Evolutionary conservation across 78 protist genomes (phyloP), one percentile per base, ranked within the genome.

Genomic region (Dictyostelium brefeldianum): DNA sequence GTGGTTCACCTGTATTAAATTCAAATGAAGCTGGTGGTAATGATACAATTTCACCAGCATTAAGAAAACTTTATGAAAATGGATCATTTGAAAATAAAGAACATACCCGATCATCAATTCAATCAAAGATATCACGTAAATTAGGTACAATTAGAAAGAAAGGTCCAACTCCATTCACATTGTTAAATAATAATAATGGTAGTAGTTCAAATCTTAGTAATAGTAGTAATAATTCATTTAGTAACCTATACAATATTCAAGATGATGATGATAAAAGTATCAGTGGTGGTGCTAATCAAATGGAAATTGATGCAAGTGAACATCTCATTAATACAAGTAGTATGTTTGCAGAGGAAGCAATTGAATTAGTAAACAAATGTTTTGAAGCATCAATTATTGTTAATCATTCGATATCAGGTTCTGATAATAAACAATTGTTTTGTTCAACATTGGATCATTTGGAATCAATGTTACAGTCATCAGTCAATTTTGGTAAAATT

Each of bases 91-190:
- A 46, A n/a, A 4, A 36, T n/a, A 75, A 77, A 25, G 83, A 87
- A 15, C 80, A 87, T 64, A 71, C 70, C 3, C 57, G 83, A 48
- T 46, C 70, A 20, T 62, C 79, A 0, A 54, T 87, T n/a, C 74
- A 74, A 47, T 77, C 69, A 43, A 87, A 87, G 70, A 87, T 87
- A 56, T 64, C 93, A 7, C 22, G 75, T 6, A 87, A 87, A 47
- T 17, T 87, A 0, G 80, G 81, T 18, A 87, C 93, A 43, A 87
- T 87, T 56, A 87, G 80, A 67, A 87, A 87, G 84, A 74, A 64
- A 47, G 64, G 64, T 31, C 47, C 36, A 22, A 77, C 18, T 51
- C 82, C 82, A 29, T 77, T 77, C 64, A 54, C 41, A 41, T 43
- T 41, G 20, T 31, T 43, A 51, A 9, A 9, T 74, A 65, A 48